Conservation (phyloP, 192 early-diverging fungal species). For the Kappamyces sp. region DNA sequence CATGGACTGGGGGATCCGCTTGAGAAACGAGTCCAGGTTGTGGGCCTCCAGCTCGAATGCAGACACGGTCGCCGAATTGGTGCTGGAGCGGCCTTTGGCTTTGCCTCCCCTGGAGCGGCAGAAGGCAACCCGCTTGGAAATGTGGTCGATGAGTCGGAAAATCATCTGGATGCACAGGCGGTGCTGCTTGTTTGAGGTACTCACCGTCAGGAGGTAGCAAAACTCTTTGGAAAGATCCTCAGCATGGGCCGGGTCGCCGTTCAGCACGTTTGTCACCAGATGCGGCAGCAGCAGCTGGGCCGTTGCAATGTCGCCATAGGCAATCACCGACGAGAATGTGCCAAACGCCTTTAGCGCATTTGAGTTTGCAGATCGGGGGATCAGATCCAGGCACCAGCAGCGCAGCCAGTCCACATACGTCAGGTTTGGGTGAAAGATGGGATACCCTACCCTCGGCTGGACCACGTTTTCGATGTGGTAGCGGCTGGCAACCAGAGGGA, state of each 20-base stretch:
- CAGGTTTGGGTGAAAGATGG: conserved; percentile 28
- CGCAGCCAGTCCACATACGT: conserved; percentile 44
- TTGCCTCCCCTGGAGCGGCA: conserved; percentile 17
- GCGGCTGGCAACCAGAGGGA: conserved; percentile 37
- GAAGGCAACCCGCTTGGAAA: conserved; percentile 37
- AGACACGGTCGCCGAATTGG: conserved; percentile 8
- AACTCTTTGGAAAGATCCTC: conserved; percentile 39
- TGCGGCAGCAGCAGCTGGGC: conserved; percentile 48
- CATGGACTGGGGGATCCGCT: conserved; percentile 51
- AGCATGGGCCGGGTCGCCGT: conserved; percentile 13
- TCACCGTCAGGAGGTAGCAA: conserved; percentile 36
- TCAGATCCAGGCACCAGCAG: conserved; percentile 40
- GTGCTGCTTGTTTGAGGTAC: conserved; percentile 19
- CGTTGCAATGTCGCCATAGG: conserved; percentile 31
- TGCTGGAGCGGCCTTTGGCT: background rate
- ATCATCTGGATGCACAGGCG: conserved; percentile 26
- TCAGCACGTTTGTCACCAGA: conserved; percentile 42
- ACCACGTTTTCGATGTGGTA: conserved; percentile 18
- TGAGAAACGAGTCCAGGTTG: conserved; percentile 44
- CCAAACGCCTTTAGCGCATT: conserved; percentile 31
- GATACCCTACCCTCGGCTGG: conserved; percentile 16
- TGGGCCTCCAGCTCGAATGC: conserved; percentile 20
- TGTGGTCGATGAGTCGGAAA: conserved; percentile 53
- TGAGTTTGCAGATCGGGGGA: conserved; percentile 25
- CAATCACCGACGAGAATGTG: conserved; percentile 34